A percentile compares a stretch with the other conserved stretches of the same genome.
Evolutionary conservation across 1,139 yeast species (phyloP).

Genomic region (Pichia inconspicua): DNA sequence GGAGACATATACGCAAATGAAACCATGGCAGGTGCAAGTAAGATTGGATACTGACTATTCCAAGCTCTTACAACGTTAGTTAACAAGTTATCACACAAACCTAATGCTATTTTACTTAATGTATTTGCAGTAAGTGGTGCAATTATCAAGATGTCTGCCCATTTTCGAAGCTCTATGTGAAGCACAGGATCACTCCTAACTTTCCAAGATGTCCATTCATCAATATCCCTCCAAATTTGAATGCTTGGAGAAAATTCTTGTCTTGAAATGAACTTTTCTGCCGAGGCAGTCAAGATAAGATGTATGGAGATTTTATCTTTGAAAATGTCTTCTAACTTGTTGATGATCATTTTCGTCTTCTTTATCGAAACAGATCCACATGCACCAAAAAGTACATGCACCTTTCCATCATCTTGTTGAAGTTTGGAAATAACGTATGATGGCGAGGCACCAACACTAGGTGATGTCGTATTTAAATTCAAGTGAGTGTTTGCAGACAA

Average conservation of each 20-base stretch:
- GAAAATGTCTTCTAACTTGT: constrained; percentile 72
- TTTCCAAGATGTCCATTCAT: constrained; percentile 89
- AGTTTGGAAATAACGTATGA: constrained; percentile 8
- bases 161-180: constrained; percentile 85
- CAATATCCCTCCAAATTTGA: constrained; percentile 79
- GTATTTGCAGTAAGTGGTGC: constrained; percentile 92
- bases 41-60: constrained; percentile 81
- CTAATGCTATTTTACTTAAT: constrained; percentile 79
- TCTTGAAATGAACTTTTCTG: constrained; percentile 67
- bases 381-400: constrained; percentile 80
- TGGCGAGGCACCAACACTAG: constrained; percentile 3
- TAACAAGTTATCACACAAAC: constrained; percentile 80
- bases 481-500: not conserved
- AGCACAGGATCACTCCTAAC: constrained; percentile 82
- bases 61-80: constrained; percentile 89
- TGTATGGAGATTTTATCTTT: constrained; percentile 70
- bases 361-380: constrained; percentile 82
- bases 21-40: constrained; percentile 92
- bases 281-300: constrained; percentile 70
- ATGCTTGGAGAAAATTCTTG: constrained; percentile 56
- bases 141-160: constrained; percentile 89
- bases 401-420: constrained; percentile 88
- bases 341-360: constrained; percentile 66
- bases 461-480: not conserved
- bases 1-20: constrained; percentile 84